phyloP scores from a whole-genome alignment of 441 rosid genomes.

The Adansonia grandidieri region DNA sequence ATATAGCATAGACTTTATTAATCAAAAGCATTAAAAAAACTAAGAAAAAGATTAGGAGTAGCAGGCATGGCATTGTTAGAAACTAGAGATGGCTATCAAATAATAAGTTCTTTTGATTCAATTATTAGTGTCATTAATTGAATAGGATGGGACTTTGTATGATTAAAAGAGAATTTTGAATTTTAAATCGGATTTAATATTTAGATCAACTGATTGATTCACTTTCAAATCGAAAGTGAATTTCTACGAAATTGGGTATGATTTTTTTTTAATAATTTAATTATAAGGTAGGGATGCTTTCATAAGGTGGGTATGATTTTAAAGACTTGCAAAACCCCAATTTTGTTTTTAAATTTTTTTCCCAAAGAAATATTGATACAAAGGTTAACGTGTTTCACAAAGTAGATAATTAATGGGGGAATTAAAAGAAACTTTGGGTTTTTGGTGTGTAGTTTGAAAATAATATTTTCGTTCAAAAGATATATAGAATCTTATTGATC shows the following conservation, averaged over 20 bases:
- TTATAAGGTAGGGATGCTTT: too few species aligned
- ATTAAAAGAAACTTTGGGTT: not conserved
- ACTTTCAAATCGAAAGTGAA: too few species aligned
- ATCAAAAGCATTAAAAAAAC: not conserved
- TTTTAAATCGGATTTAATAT: too few species aligned
- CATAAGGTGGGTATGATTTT: too few species aligned
- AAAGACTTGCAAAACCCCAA: too few species aligned
- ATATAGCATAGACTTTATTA: not conserved
- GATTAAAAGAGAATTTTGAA: not conserved
- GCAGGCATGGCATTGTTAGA: not conserved
- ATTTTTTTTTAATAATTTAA: too few species aligned
- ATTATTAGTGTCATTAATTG: conserved; percentile 10
- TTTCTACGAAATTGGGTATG: too few species aligned
- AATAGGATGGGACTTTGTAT: not conserved
- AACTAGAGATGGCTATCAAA: not conserved
- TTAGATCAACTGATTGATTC: too few species aligned
- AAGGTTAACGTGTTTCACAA: conserved; percentile 1
- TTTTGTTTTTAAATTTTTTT: too few species aligned
- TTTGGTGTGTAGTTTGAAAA: conserved; percentile 3
- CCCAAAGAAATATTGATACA: too few species aligned
- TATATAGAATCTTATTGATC: too few species aligned
- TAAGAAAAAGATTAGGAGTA: not conserved
- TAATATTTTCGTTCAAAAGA: not conserved
- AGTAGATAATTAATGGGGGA: not conserved
- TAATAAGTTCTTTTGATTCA: not conserved